Evolutionary conservation across 1,139 yeast genomes (phyloP).

Genomic region (Sugiyamaella novakii): DNA sequence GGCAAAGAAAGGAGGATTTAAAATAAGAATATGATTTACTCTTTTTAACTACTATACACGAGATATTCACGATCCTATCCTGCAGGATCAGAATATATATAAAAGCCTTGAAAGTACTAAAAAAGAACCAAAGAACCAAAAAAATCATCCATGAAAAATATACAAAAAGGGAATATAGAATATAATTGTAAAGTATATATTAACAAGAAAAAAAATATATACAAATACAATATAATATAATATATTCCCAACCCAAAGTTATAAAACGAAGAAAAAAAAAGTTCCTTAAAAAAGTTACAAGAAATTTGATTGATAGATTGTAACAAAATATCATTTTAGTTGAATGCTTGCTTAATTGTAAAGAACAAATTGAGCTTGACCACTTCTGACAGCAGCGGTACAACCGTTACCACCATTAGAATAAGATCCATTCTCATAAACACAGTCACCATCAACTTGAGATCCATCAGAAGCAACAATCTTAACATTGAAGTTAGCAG

Average conservation of each 20-base stretch:
- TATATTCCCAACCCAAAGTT: constrained; percentile 14
- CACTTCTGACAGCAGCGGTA: constrained; percentile 85
- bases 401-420: constrained; percentile 75
- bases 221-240: constrained; percentile 1
- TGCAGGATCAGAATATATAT: not conserved
- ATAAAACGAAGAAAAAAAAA: constrained; percentile 6
- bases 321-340: not conserved
- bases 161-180: not conserved
- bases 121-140: not conserved
- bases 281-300: constrained; percentile 10
- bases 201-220: constrained; percentile 3
- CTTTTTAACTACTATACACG: too few relatives aligned
- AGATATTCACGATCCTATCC: constrained; percentile 12
- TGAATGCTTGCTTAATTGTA: too few relatives aligned
- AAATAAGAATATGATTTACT: constrained; percentile 14
- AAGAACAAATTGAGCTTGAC: constrained; percentile 75
- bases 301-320: constrained; percentile 2
- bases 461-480: constrained; percentile 73
- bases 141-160: constrained; percentile 10
- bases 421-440: constrained; percentile 76
- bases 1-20: too few relatives aligned
- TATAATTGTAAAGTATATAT: constrained; percentile 5
- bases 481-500: constrained; percentile 84
- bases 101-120: too few relatives aligned
- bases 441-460: constrained; percentile 72